phyloP scores from a whole-genome alignment of 306 rosid genomes.

The Potentilla sterilis region DNA sequence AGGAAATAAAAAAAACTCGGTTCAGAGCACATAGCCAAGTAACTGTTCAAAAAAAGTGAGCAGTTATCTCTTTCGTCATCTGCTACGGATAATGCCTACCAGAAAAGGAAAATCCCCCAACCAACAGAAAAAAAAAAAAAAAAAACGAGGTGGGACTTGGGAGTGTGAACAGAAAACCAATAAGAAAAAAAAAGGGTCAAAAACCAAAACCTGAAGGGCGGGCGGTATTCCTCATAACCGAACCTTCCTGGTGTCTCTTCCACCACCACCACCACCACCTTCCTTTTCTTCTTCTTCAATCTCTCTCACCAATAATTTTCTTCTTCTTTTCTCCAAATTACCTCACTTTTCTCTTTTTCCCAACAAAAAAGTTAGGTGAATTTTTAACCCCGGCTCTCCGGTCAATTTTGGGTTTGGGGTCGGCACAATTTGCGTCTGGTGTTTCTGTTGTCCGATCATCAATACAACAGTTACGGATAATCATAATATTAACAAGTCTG shows the following conservation, averaged over 20 bases:
- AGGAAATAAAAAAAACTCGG: neutral
- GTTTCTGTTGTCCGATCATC: too few species aligned
- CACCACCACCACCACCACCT: neutral
- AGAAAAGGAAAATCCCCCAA: too few species aligned
- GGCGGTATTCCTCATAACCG: neutral
- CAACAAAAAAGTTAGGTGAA: neutral
- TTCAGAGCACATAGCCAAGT: neutral
- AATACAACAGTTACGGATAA: too few species aligned
- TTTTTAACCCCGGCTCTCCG: neutral
- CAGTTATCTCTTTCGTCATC: neutral
- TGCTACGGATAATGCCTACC: neutral
- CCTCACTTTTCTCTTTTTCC: too few species aligned
- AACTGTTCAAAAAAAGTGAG: neutral
- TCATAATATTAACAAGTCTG: too few species aligned
- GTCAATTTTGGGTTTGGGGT: neutral
- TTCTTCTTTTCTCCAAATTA: neutral
- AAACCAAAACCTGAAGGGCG: neutral
- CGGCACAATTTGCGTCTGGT: too few species aligned
- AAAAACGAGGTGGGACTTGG: neutral
- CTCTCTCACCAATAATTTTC: neutral
- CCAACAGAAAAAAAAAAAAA: neutral
- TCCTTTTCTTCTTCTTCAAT: neutral
- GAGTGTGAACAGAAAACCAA: neutral
- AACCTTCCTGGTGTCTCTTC: neutral
- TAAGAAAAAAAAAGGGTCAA: neutral